These are phyloP conservation scores for Pseudogymnoascus verrucosus DNA, from an alignment of 2,329 filamentous ascomycete genomes.

Conservation along the genomic window DNA sequence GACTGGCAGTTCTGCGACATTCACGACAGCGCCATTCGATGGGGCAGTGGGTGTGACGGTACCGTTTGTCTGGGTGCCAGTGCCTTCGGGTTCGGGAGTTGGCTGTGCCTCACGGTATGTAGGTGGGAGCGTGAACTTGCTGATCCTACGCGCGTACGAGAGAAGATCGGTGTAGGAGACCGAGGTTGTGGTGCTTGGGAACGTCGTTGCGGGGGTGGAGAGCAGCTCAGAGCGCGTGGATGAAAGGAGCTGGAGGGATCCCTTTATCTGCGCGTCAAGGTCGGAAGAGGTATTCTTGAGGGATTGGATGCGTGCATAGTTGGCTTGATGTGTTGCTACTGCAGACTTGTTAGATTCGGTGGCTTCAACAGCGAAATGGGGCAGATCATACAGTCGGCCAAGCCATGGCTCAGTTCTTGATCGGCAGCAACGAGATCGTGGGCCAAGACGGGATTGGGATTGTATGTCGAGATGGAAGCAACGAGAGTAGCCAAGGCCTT, in stretches of 20 bases:
- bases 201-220: conserved; percentile 49
- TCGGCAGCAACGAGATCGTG: conserved; percentile 65
- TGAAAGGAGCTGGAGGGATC: conserved; percentile 61
- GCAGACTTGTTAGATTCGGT: neutral
- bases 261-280: conserved; percentile 65
- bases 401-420: conserved; percentile 53
- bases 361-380: neutral
- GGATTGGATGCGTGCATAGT: conserved; percentile 58
- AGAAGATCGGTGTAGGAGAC: conserved; percentile 69
- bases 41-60: conserved; percentile 19
- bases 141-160: conserved; percentile 70
- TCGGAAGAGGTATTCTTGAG: conserved; percentile 58
- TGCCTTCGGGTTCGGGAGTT: conserved; percentile 9
- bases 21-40: conserved; percentile 19
- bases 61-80: conserved; percentile 23
- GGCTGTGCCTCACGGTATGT: conserved; percentile 20
- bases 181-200: conserved; percentile 41
- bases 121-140: conserved; percentile 64
- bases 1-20: conserved; percentile 11
- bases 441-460: conserved; percentile 61
- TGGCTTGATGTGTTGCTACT: conserved; percentile 70
- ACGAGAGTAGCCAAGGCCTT: conserved; percentile 61
- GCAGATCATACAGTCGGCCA: conserved; percentile 50
- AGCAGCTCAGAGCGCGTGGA: conserved; percentile 66
- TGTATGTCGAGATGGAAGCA: conserved; percentile 75